Conservation (phyloP, 768 basidiomycete genomes). For the Lepiota venenata region DNA sequence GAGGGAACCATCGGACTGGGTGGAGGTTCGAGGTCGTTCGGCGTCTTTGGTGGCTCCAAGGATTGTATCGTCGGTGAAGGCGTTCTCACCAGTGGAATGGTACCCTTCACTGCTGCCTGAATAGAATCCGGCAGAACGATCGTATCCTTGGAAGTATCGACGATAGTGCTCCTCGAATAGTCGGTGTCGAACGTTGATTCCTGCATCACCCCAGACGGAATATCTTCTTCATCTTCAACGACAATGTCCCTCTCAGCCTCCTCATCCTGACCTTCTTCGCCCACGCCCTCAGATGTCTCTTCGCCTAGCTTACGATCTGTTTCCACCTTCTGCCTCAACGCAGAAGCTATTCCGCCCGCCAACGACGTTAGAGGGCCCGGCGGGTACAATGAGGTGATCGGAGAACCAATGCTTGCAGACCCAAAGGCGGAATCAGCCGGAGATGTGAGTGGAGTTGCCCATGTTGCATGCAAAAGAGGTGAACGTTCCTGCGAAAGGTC, state of each 20-base stretch:
- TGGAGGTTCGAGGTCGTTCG: constrained; percentile 6
- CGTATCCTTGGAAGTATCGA: constrained; percentile 13
- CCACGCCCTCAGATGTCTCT: not conserved
- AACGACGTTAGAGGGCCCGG: constrained; percentile 2
- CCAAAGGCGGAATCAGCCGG: constrained; percentile 16
- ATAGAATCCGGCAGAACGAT: constrained; percentile 24
- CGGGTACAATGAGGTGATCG: constrained; percentile 16
- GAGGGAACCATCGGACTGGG: constrained; percentile 16
- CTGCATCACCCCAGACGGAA: constrained; percentile 22
- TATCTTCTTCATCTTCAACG: constrained; percentile 44
- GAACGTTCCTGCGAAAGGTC: constrained; percentile 20
- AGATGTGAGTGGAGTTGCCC: constrained; percentile 32
- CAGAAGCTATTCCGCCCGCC: constrained; percentile 31
- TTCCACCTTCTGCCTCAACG: constrained; percentile 34
- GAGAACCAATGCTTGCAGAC: constrained; percentile 16
- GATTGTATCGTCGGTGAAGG: constrained; percentile 16
- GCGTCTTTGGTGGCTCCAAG: not conserved
- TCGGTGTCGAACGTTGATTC: constrained; percentile 6
- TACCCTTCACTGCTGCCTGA: constrained; percentile 11
- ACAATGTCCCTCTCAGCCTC: constrained; percentile 30
- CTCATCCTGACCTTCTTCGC: constrained; percentile 7
- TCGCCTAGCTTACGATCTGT: constrained; percentile 14
- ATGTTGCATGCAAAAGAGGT: constrained; percentile 37
- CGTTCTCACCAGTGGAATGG: constrained; percentile 16
- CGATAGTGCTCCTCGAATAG: constrained; percentile 2